These are phyloP conservation scores for Corylus americana DNA, from an alignment of 306 rosid species.

Conservation along the genomic window DNA sequence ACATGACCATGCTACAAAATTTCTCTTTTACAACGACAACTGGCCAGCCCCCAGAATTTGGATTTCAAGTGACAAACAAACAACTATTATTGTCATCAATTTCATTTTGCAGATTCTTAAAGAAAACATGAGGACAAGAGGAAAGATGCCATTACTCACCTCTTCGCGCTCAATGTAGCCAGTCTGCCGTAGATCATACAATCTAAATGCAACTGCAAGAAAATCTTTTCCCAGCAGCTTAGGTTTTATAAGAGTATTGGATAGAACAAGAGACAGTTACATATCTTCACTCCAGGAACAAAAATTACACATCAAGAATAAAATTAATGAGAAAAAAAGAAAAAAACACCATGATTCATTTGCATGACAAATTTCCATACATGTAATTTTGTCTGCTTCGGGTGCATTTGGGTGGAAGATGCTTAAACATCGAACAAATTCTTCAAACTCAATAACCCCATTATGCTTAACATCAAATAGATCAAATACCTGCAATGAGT, in stretches of 20 bases:
- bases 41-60: not conserved
- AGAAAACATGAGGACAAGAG: not conserved
- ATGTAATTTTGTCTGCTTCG: constrained; percentile 53
- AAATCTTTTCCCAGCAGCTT: constrained; percentile 12
- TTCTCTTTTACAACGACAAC: not conserved
- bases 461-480: constrained; percentile 68
- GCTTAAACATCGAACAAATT: constrained; percentile 76
- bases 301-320: not conserved
- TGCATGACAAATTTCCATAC: constrained; percentile 35
- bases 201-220: constrained; percentile 66
- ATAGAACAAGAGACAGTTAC: not conserved
- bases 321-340: not conserved
- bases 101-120: not conserved
- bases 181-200: constrained; percentile 64
- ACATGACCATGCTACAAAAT: not conserved
- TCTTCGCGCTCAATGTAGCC: constrained; percentile 60
- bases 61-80: not conserved
- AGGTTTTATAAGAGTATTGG: not conserved
- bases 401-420: constrained; percentile 73
- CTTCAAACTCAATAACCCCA: constrained; percentile 72
- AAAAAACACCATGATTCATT: not conserved
- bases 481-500: constrained; percentile 59
- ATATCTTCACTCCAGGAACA: not conserved
- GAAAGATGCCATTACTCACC: constrained; percentile 37
- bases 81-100: not conserved